Conservation (phyloP, 805 yeast species). For the Sugiyamaella americana region DNA sequence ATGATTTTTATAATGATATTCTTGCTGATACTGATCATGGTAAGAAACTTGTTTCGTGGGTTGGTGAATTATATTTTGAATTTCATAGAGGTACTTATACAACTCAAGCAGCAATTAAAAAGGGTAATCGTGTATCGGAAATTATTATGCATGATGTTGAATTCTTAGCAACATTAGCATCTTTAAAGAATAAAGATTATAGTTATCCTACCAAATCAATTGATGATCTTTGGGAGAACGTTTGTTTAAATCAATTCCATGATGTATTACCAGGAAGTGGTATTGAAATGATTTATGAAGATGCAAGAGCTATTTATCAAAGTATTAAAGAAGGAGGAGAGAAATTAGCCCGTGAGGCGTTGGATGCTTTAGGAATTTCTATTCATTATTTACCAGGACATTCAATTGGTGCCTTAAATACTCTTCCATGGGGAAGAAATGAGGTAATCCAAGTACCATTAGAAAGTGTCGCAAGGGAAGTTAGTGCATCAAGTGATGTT, state of each 20-base stretch:
- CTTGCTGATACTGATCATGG: constrained; percentile 62
- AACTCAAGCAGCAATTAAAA: constrained; percentile 82
- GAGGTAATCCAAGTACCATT: constrained; percentile 40
- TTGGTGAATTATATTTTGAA: constrained; percentile 89
- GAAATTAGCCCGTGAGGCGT: constrained; percentile 46
- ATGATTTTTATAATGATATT: constrained; percentile 68
- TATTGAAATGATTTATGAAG: constrained; percentile 90
- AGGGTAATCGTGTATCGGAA: constrained; percentile 72
- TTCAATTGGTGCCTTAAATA: constrained; percentile 36
- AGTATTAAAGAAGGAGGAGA: constrained; percentile 50
- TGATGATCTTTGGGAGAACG: constrained; percentile 77
- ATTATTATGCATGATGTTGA: constrained; percentile 79
- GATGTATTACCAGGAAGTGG: constrained; percentile 98
- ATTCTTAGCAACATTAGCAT: constrained; percentile 69
- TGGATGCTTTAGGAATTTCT: constrained; percentile 37
- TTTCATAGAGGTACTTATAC: constrained; percentile 97
- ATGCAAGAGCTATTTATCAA: constrained; percentile 72
- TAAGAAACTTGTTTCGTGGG: constrained; percentile 71
- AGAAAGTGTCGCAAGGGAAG: background rate
- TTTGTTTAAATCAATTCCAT: constrained; percentile 88
- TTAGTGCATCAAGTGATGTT: background rate
- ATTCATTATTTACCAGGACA: constrained; percentile 9
- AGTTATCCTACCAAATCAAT: constrained; percentile 67
- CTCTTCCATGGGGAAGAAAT: constrained; percentile 60
- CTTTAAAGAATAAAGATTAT: constrained; percentile 49